phyloP scores from a whole-genome alignment of 345 rosid species.

The Leavenworthia alabamica region DNA sequence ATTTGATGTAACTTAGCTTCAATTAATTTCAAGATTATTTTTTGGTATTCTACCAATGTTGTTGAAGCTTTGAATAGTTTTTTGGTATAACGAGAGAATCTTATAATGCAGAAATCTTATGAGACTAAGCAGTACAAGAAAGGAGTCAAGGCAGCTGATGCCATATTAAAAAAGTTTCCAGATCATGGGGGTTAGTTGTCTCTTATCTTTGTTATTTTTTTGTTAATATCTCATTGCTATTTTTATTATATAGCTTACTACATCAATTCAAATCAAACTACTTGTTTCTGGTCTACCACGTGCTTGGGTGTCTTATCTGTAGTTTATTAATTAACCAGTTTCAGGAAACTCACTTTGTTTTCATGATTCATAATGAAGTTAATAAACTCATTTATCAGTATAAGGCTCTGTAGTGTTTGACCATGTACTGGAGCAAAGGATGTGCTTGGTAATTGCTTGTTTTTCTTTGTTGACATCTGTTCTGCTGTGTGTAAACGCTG shows the following conservation, averaged over 20 bases:
- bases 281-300: neutral
- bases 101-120: slow-evolving; percentile 78
- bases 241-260: neutral
- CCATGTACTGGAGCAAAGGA: neutral
- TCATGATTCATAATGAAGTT: neutral
- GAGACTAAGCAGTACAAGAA: slow-evolving; percentile 98
- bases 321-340: neutral
- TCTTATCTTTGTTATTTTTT: neutral
- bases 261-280: neutral
- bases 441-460: neutral
- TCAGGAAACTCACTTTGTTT: neutral
- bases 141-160: slow-evolving; percentile 98
- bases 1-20: slow-evolving; percentile 1
- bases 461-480: neutral
- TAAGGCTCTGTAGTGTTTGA: neutral
- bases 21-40: too few relatives aligned
- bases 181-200: slow-evolving; percentile 84
- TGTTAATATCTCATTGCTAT: neutral
- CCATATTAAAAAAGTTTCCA: slow-evolving; percentile 92
- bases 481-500: neutral
- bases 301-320: neutral
- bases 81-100: too few relatives aligned
- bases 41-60: too few relatives aligned
- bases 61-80: too few relatives aligned
- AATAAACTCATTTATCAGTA: neutral